These are phyloP conservation scores for Tetrahymena malaccensis DNA, from an alignment of 73 alveolate genomes.

Conservation along the genomic window DNA sequence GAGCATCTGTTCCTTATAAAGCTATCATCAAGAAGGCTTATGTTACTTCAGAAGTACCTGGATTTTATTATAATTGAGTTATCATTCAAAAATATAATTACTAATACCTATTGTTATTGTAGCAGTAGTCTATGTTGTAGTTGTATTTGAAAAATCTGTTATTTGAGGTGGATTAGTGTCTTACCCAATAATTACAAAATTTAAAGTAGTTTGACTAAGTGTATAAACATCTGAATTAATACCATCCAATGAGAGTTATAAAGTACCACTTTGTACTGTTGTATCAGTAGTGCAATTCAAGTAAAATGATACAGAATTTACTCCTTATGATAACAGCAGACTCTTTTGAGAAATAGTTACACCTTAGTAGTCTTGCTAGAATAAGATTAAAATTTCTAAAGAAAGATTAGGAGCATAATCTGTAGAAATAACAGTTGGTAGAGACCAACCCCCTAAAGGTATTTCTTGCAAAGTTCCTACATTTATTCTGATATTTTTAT, in stretches of 20 bases:
- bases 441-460: conserved; percentile 50
- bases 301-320: conserved; percentile 18
- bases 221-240: conserved; percentile 24
- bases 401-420: conserved; percentile 42
- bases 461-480: conserved; percentile 34
- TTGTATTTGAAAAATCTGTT: conserved; percentile 6
- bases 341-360: conserved; percentile 1
- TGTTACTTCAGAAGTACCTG: conserved; percentile 33
- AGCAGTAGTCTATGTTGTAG: conserved; percentile 33
- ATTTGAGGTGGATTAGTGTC: conserved; percentile 33
- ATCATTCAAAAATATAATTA: neutral
- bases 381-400: conserved; percentile 20
- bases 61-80: neutral
- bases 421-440: conserved; percentile 21
- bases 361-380: neutral
- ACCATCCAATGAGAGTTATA: conserved; percentile 23
- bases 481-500: conserved; percentile 10
- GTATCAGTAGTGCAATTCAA: conserved; percentile 14
- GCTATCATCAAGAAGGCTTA: conserved; percentile 42
- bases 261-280: neutral
- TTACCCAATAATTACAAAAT: conserved; percentile 4
- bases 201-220: neutral
- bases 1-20: conserved; percentile 38
- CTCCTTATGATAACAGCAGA: conserved; percentile 29
- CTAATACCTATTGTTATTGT: neutral